Evolutionary conservation across 306 rosid genomes (phyloP), one percentile per base, ranked within the genome.

Genomic region (Quercus mongolica): DNA sequence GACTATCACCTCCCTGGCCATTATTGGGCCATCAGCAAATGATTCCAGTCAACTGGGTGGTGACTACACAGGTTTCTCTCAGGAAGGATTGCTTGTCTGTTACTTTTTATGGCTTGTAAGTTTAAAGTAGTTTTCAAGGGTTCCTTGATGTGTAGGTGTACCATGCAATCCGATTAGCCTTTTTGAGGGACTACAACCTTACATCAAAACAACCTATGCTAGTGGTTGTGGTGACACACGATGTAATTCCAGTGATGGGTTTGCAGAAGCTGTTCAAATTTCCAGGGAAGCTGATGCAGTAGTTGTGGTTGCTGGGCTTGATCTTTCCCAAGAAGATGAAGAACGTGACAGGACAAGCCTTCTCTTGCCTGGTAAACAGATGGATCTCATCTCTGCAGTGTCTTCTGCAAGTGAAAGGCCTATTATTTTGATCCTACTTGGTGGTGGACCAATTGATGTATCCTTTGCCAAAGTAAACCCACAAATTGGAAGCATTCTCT

Each of bases 371-470:
- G 97, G 94, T 38, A 85, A 83, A 84, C 93, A 89, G 88, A 81
- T 55, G 76, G 78, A 71, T 69, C 97, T 93, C 74, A 85, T 89
- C 56, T 82, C 89, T n/a, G 73, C 84, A 5, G 82, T 91, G 68
- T 91, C 92, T 56, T 84, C 84, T 54, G 91, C 78, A 52, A 91
- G 94, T 80, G 88, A 80, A 82, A 81, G 69, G 28, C 96, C 96
- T 10, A 91, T 89, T 73, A 83, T 91, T 87, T 82, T 93, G 15
- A 94, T 91, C 76, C 97, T 93, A 68, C 82, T 86, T 56, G 96
- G 97, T 21, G 97, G 98, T 63, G 98, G 98, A 13, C 96, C 98
- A n/a, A 86, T 94, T 31, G 98, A 94, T 71, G 85, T 92, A 70
- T 84, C 92, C 4, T 92, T 89, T 58, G 97, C 96, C 6, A 77